A percentile compares a stretch with the other conserved stretches of the same genome.
phyloP scores from a whole-genome alignment of 1,284 basidiomycete genomes.

The Leccinum griseonigrum region DNA sequence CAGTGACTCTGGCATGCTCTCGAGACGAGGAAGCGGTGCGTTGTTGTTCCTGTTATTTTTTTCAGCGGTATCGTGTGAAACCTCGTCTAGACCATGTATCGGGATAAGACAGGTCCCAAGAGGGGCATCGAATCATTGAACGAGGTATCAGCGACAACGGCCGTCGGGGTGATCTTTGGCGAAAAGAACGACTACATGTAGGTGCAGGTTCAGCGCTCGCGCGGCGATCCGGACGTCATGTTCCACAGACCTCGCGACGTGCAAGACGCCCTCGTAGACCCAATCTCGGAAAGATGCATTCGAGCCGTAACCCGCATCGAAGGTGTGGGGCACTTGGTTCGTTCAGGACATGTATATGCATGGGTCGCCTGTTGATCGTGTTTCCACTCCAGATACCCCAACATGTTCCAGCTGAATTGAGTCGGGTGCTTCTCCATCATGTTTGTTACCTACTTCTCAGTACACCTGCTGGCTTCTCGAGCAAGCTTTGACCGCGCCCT shows the following conservation, averaged over 20 bases:
- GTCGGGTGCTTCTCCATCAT: slow-evolving; percentile 19
- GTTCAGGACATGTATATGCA: slow-evolving; percentile 6
- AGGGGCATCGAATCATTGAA: slow-evolving; percentile 46
- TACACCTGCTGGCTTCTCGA: neutral
- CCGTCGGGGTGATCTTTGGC: slow-evolving; percentile 52
- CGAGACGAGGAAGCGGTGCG: slow-evolving; percentile 54
- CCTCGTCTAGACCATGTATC: slow-evolving; percentile 27
- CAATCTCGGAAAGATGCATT: slow-evolving; percentile 41
- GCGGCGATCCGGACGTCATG: neutral
- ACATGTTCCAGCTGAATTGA: slow-evolving; percentile 19
- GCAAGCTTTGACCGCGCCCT: slow-evolving; percentile 17
- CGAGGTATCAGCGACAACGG: slow-evolving; percentile 37
- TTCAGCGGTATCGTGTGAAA: neutral
- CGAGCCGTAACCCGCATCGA: slow-evolving; percentile 39
- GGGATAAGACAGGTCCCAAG: slow-evolving; percentile 39
- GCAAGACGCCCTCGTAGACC: slow-evolving; percentile 46
- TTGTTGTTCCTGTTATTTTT: neutral
- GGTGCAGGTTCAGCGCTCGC: slow-evolving; percentile 13
- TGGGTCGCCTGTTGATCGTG: neutral
- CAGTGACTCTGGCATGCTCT: slow-evolving; percentile 51
- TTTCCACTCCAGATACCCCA: slow-evolving; percentile 24
- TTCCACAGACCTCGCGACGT: slow-evolving; percentile 38
- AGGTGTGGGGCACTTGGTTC: slow-evolving; percentile 49
- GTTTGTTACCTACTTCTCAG: slow-evolving; percentile 16
- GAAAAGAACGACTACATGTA: slow-evolving; percentile 50